Evolutionary conservation across 2,329 filamentous ascomycete species (phyloP), one percentile per base, ranked within the genome.

Genomic region (Nothophoma quercina): DNA sequence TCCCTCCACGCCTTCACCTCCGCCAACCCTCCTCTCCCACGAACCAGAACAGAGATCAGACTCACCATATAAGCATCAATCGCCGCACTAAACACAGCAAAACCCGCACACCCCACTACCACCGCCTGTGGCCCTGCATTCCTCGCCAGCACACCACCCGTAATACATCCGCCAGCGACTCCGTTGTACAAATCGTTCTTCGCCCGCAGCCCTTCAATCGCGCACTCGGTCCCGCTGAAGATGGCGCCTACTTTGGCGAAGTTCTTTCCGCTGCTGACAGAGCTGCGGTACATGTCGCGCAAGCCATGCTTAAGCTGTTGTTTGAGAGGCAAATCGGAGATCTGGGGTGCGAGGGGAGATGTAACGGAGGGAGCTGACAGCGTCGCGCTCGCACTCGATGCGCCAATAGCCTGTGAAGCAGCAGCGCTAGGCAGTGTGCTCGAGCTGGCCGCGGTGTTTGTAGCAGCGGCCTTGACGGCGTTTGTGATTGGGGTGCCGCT

Each of bases 181-280:
- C 91, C 91, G 78, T 99, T 99, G 59, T 81, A 85, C 23, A 98
- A 76, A 74, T 98, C 95, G 77, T 98, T 97, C 81, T 96, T 97
- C 18, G 93, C 95, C 23, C 95, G 85, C 66, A 90, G 76, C 0
- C 93, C 93, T 76, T 99, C 95, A 69, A 99, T 92, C 60, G 90
- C 92, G 79, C 95, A 99, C 78, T 99, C 95, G 45, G 95, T 96
- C 32, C 93, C 93, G 13, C 87, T 85, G 79, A 96, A 99, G 16
- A 98, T 83, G 2, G 91, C 89, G 65, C 95, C 95, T 41, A 99
- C 91, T 64, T 93, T 89, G 58, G 91, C 93, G 72, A 99, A 99
- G 80, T 87, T 98, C 79, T 93, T 95, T 47, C 93, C 95, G 39
- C 88, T 91, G 58, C 87, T 88, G 76, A 83, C 90, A 4, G 91